phyloP scores from a whole-genome alignment of 2,329 filamentous ascomycete species.

The Geoglossum cookeanum region DNA sequence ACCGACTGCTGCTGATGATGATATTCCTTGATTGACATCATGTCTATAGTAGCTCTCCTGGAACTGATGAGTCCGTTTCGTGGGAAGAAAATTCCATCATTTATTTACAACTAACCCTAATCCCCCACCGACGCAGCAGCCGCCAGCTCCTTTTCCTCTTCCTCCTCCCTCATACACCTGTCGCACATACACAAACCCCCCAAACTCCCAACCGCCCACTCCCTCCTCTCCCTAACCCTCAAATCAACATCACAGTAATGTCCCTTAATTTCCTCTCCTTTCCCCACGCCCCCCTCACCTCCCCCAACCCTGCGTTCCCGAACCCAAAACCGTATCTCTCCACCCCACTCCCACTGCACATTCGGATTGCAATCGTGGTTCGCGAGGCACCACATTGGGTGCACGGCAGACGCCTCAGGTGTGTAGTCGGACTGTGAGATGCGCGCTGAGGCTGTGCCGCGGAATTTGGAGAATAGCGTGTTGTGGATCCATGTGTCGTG shows the following conservation, averaged over 20 bases:
- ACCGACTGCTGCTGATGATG: too few species aligned
- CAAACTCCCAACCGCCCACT: conserved; percentile 75
- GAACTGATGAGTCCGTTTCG: too few species aligned
- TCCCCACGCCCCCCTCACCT: conserved; percentile 40
- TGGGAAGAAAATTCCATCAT: too few species aligned
- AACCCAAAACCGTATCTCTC: conserved; percentile 49
- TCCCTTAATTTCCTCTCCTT: conserved; percentile 72
- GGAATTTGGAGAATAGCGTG: conserved; percentile 80
- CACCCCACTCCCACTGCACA: conserved; percentile 80
- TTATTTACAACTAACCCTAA: too few species aligned
- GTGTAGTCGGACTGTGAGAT: conserved; percentile 41
- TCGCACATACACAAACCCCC: conserved; percentile 78
- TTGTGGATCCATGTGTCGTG: conserved; percentile 76
- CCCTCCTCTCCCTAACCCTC: conserved; percentile 59
- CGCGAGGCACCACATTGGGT: conserved; percentile 88
- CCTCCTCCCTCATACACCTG: conserved; percentile 55
- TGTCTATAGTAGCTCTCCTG: too few species aligned
- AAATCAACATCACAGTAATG: conserved; percentile 85
- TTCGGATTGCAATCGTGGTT: conserved; percentile 96
- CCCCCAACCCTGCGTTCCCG: conserved; percentile 28
- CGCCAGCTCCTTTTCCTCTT: background rate
- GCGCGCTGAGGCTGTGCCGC: conserved; percentile 76
- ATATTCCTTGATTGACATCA: too few species aligned
- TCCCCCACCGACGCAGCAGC: too few species aligned
- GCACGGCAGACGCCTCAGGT: conserved; percentile 81